Evolutionary conservation across 2,329 filamentous ascomycete genomes (phyloP), one percentile per base, ranked within the genome.

Genomic region (Neofusicoccum kwambonambiense): DNA sequence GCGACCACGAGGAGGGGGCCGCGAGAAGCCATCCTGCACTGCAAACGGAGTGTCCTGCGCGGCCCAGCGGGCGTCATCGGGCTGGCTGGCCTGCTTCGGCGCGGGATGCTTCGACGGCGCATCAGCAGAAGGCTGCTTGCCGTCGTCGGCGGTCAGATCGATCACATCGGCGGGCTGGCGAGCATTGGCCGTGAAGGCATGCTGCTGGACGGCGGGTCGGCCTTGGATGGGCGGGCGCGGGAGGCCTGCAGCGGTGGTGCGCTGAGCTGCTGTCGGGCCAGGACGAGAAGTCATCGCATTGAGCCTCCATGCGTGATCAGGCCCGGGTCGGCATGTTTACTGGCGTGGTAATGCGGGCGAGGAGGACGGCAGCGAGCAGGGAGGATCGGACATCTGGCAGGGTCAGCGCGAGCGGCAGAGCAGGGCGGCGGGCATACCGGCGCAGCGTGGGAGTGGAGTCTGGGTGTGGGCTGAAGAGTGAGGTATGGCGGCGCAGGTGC

Each of bases 211-310:
- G 72, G 71, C 62, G 71, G 71, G 65, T 62, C 68, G 73, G 61
- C 70, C 70, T 66, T 71, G 72, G 68, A 64, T 69, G 66, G 72
- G 73, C 61, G 68, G 67, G 65, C 69, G 70, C 62, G 69, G 69
- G 51, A 71, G 73, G 69, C 69, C 70, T 68, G 68, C 73, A 69
- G 70, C 73, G 69, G 71, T 75, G 68, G 73, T 70, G 68, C 70
- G 74, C 69, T 77, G 76, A 66, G 72, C 69, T 76, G 73, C 70
- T 73, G 75, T 68, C 73, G 71, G 73, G 70, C 73, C 74, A 77
- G 76, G 75, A 76, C 77, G 76, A 73, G 77, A 78, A 77, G 72
- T 78, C 77, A 79, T 79, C 70, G 76, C 77, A 78, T 73, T 68
- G 69, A 73, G 69, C 70, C 73, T 74, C 72, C 70, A 74, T 72